These are phyloP conservation scores for Jacaranda mimosifolia DNA, from an alignment of 257 asterid species.

Conservation along the genomic window DNA sequence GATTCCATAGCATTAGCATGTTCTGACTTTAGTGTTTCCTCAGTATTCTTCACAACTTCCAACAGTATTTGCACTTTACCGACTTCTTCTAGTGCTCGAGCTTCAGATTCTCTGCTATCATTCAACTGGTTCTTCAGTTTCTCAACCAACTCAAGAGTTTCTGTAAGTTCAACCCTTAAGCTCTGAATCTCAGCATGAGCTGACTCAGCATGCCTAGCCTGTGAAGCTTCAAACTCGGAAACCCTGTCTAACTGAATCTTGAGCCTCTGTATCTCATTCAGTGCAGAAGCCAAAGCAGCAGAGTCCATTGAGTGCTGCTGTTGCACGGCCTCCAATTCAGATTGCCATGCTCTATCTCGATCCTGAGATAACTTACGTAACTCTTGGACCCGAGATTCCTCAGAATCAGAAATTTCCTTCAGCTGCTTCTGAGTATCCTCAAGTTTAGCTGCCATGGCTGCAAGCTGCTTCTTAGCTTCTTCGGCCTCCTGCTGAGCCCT, in stretches of 20 bases:
- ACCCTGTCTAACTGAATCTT: constrained; percentile 63
- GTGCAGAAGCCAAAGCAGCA: constrained; percentile 70
- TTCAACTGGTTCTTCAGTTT: constrained; percentile 63
- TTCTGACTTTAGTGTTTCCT: constrained; percentile 59
- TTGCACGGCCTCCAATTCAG: constrained; percentile 80
- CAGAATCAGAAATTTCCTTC: constrained; percentile 71
- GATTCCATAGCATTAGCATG: constrained; percentile 54
- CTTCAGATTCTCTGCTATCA: constrained; percentile 70
- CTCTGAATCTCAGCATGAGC: constrained; percentile 68
- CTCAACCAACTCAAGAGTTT: constrained; percentile 66
- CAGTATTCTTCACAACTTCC: constrained; percentile 60
- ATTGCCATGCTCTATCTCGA: constrained; percentile 82
- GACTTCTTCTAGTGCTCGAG: constrained; percentile 62
- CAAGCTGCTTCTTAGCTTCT: constrained; percentile 70
- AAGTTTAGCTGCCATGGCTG: constrained; percentile 60
- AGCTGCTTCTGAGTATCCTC: constrained; percentile 77
- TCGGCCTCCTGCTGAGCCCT: constrained; percentile 75
- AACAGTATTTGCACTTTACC: constrained; percentile 62
- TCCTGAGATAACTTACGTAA: constrained; percentile 84
- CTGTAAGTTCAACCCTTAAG: constrained; percentile 68
- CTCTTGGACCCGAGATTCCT: constrained; percentile 81
- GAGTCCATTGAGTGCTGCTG: constrained; percentile 85
- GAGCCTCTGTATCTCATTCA: constrained; percentile 81
- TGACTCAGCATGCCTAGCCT: constrained; percentile 74
- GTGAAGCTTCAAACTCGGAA: constrained; percentile 72